phyloP scores from a whole-genome alignment of 2,329 filamentous ascomycete genomes.

The Aspergillus tanneri region DNA sequence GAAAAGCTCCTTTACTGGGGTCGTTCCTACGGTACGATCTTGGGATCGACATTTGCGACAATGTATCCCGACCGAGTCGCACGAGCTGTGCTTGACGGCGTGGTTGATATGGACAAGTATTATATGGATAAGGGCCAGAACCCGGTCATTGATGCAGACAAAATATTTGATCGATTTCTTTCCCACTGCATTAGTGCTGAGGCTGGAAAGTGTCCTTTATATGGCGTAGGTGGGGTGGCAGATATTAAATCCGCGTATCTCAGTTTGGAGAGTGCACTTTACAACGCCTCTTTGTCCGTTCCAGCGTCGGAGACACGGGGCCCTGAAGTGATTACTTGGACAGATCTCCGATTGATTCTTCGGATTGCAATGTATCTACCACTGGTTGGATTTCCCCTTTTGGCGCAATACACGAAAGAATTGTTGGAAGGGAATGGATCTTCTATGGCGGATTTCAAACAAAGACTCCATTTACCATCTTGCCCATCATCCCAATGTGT shows the following conservation, averaged over 20 bases:
- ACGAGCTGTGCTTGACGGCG: constrained; percentile 36
- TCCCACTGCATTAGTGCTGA: constrained; percentile 34
- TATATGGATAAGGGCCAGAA: constrained; percentile 28
- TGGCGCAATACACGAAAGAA: constrained; percentile 28
- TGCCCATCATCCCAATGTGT: constrained; percentile 32
- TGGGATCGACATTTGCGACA: constrained; percentile 49
- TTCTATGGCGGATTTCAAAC: constrained; percentile 33
- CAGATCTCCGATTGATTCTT: constrained; percentile 32
- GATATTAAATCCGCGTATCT: constrained; percentile 29
- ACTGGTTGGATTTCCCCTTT: constrained; percentile 26
- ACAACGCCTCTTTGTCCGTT: constrained; percentile 31
- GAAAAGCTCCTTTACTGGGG: constrained; percentile 44
- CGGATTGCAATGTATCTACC: constrained; percentile 37
- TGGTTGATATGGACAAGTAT: constrained; percentile 39
- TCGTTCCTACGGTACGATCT: constrained; percentile 47
- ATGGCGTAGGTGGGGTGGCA: constrained; percentile 25
- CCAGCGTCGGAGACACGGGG: constrained; percentile 29
- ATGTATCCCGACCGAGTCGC: constrained; percentile 44
- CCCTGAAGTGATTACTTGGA: constrained; percentile 39
- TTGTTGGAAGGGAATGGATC: constrained; percentile 28
- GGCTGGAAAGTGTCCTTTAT: constrained; percentile 31
- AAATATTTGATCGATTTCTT: constrained; percentile 35
- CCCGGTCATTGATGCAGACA: constrained; percentile 34
- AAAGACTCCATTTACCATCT: constrained; percentile 21
- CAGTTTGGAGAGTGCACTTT: constrained; percentile 24